phyloP scores from a whole-genome alignment of 1,284 basidiomycete species.

The Pseudozyma sp. region DNA sequence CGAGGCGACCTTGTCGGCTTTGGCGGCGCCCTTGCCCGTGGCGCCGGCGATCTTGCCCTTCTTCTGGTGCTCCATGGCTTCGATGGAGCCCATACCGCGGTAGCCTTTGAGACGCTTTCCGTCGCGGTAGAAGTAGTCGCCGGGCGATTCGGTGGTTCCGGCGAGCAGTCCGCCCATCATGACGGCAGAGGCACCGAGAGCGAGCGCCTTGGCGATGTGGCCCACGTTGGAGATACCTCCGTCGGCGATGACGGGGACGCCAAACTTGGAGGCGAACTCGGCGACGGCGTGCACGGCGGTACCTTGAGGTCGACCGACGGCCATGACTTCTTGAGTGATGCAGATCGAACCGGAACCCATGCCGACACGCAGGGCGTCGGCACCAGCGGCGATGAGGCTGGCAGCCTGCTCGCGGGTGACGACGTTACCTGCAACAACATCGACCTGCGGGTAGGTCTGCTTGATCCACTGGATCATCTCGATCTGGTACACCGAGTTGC shows the following conservation, averaged over 20 bases:
- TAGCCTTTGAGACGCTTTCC: constrained; percentile 99
- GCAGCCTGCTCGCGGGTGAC: constrained; percentile 98
- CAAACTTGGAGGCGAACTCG: constrained; percentile 92
- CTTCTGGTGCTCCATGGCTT: constrained; percentile 68
- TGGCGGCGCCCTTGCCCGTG: constrained; percentile 69
- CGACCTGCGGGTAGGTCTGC: constrained; percentile 75
- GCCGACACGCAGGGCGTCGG: constrained; percentile 91
- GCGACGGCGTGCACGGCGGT: constrained; percentile 95
- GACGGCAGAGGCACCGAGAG: constrained; percentile 91
- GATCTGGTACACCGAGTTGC: constrained; percentile 92
- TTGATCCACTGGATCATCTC: constrained; percentile 98
- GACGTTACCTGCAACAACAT: constrained; percentile 96
- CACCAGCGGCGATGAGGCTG: constrained; percentile 90
- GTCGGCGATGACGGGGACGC: constrained; percentile 97
- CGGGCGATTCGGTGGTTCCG: constrained; percentile 95
- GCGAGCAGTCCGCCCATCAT: constrained; percentile 99
- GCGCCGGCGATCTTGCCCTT: constrained; percentile 64
- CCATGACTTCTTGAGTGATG: constrained; percentile 99
- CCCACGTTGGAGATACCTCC: constrained; percentile 96
- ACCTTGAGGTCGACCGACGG: constrained; percentile 97
- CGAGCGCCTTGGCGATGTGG: constrained; percentile 95
- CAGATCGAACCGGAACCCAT: constrained; percentile 99
- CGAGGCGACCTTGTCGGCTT: constrained; percentile 72
- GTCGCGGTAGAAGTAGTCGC: constrained; percentile 99
- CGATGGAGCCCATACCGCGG: constrained; percentile 90